Percentiles rank a stretch among this genome's conserved stretches.
These are phyloP conservation scores for Pisolithus sp. DNA, from an alignment of 768 basidiomycete genomes.

Conservation along the genomic window DNA sequence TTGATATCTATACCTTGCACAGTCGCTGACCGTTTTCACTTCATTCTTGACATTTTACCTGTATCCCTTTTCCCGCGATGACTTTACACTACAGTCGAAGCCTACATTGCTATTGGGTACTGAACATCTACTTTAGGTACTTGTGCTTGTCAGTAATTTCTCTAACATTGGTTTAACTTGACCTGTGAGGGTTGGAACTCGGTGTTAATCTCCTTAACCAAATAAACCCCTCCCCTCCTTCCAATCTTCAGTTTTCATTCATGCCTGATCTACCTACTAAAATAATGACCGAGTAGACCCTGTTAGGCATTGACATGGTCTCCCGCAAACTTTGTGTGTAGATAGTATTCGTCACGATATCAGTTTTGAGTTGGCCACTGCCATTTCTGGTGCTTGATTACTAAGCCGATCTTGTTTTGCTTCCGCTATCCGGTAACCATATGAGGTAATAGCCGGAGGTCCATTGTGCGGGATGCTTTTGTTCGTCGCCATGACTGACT, in stretches of 20 bases:
- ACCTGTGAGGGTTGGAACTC: background rate
- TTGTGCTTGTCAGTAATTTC: conserved; percentile 2
- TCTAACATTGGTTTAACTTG: background rate
- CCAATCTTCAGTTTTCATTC: no score
- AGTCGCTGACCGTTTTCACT: background rate
- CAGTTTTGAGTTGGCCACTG: no score
- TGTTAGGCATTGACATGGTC: no score
- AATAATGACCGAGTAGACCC: no score
- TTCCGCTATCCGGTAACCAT: background rate
- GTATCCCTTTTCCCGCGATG: no score
- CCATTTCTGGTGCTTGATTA: background rate
- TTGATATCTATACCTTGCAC: background rate
- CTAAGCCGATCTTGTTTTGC: background rate
- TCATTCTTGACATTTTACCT: background rate
- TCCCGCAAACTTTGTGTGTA: no score
- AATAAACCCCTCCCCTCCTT: no score
- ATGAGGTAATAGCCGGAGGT: conserved; percentile 1
- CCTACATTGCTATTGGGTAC: no score
- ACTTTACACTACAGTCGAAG: no score
- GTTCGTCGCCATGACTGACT: conserved; percentile 1
- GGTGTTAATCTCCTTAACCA: background rate
- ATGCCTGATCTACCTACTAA: no score
- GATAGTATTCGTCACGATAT: no score
- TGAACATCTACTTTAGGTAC: conserved; percentile 7
- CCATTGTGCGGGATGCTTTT: conserved; percentile 8